Evolutionary conservation across 1,139 yeast genomes (phyloP), one percentile per base, ranked within the genome.

Genomic region (Zhuliangozyma parablackwelliae): DNA sequence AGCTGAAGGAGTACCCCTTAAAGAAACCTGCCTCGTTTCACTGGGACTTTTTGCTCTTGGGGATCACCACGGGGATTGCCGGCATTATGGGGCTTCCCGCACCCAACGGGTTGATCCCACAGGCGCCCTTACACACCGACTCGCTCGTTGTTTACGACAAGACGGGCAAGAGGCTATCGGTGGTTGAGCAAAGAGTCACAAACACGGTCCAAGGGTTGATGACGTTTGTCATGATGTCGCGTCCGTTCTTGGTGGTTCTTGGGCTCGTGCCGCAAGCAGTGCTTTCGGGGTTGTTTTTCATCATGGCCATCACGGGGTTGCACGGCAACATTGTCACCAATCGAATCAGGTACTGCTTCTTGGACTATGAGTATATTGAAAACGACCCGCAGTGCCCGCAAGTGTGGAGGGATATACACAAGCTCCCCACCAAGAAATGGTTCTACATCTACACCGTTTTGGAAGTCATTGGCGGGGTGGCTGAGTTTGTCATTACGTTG

Each of bases 81-180:
- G 97, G 97, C 0, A 59, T 90, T 1, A 54, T 92, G 10, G 98
- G 98, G 0, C 71, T 92, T 2, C 98, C 97, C 0, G 89, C 97
- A 2, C 97, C 97, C 0, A 92, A 92, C 59, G 98, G 98, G 0
- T 66, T 92, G 28, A 90, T 92, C 30, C 98, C 98, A 0, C 98
- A 92, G 57, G 97, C 97, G 0, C 98, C 97, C 0, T 59, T 92
- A 31, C 98, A 92, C 52, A 89, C 97, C 0, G 76, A 73, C 37
- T 80, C 96, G 0, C 61, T 92, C 28, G 78, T 88, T 31, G 81
- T 87, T 4, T 74, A 72, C 44, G 76, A 77, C 42, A 62, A 53
- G 13, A 48, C 59, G 5, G 74, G 77, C 9, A 52, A 54, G 35
- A 68, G 78, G 2, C 53, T 66, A 1, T 66, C 78, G 3, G 92